Conservation (phyloP, 257 asterid species). For the Solanum tacnaense region DNA sequence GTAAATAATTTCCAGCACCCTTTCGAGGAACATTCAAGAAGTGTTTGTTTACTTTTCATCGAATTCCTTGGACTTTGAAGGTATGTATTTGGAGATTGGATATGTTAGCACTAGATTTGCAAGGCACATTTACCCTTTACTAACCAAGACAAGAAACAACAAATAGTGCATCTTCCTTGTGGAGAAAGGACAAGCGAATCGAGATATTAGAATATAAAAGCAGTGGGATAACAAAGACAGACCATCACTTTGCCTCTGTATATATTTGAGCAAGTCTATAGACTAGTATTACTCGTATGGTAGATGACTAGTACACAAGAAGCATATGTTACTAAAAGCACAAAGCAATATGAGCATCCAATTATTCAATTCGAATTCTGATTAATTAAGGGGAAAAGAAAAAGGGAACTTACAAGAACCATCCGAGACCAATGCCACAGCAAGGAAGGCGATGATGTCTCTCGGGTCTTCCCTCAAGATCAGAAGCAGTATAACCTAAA, state of each 20-base stretch:
- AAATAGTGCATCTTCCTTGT: neutral
- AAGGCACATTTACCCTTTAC: neutral
- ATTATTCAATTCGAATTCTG: neutral
- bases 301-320: neutral
- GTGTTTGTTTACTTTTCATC: neutral
- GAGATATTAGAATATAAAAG: neutral
- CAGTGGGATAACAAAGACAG: neutral
- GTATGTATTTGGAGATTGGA: neutral
- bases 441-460: slow-evolving; percentile 64
- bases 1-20: neutral
- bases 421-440: slow-evolving; percentile 80
- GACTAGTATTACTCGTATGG: neutral
- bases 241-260: neutral
- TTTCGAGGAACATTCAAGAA: neutral
- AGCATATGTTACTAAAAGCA: neutral
- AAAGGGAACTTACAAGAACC: slow-evolving; percentile 54
- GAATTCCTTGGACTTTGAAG: neutral
- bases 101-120: neutral
- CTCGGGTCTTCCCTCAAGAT: slow-evolving; percentile 65
- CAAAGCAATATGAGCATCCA: neutral
- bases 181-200: neutral
- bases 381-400: neutral
- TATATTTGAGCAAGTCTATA: neutral
- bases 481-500: slow-evolving; percentile 3
- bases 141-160: neutral